Evolutionary conservation across 192 early-diverging fungal species (phyloP), one percentile per base, ranked within the genome.

Genomic region (Spizellomyces sp.): DNA sequence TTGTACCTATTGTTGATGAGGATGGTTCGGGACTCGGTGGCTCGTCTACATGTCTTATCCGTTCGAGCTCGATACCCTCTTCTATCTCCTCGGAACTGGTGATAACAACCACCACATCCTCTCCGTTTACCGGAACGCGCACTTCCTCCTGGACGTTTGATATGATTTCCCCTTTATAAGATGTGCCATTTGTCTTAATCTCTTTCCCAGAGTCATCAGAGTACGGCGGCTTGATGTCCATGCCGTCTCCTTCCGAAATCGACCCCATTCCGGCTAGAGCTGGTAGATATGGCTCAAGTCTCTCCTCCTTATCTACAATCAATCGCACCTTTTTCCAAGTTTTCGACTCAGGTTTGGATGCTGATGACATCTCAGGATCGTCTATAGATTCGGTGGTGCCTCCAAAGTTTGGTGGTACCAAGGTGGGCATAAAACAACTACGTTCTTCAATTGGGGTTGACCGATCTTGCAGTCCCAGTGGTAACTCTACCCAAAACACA

Each of bases 401-500:
- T 0, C 27, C 27, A 36, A 36, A 36, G 27, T 36, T 36, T 36
- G 27, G 27, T 10, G 17, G 59, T 36, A 6, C 59, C 42, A 15
- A 41, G 21, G 17, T 15, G 17, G 59, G 50, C 4, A 54, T 54
- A 12, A 19, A 12, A 12, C 12, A 54, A n/a, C 14, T n/a, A 12
- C 0, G 50, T 19, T 54, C 50, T 54, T 54, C 50, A 12, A n/a
- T 2, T 19, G 14, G 14, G 6, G 15, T 41, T 41, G 17, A 15
- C 36, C 59, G 17, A 61, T 61, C 59, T 41, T 61, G 59, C 9
- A 61, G 36, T 8, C 43, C 63, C 36, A 74, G 64, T 44, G 72
- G 72, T 41, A 74, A 22, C 22, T 74, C 72, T 7, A 74, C 64
- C 72, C 72, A 74, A 44, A 74, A 74, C 5, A 41, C 60, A 46